Evolutionary conservation across 495 filamentous ascomycete genomes (phyloP).

Genomic region (Xylaria venustula): DNA sequence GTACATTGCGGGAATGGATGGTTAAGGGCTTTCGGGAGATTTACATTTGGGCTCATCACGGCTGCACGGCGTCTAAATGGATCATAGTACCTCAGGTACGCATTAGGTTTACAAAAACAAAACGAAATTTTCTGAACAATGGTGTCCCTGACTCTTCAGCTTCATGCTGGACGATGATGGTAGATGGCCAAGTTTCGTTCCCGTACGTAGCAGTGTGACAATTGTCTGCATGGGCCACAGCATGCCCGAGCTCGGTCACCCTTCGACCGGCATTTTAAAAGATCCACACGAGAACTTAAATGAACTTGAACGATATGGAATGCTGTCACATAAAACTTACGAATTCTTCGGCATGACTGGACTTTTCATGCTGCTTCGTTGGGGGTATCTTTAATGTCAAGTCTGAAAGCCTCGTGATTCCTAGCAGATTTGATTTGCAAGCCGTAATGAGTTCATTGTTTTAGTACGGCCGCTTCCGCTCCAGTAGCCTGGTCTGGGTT

Average conservation of each 20-base stretch:
- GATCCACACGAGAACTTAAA: neutral
- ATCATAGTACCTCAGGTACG: slow-evolving; percentile 36
- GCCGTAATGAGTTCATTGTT: neutral
- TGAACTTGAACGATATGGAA: neutral
- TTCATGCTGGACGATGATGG: slow-evolving; percentile 63
- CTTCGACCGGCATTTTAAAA: neutral
- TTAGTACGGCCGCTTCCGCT: neutral
- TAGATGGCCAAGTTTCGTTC: slow-evolving; percentile 77
- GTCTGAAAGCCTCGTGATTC: slow-evolving; percentile 19
- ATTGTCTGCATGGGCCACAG: slow-evolving; percentile 3
- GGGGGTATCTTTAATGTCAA: slow-evolving; percentile 14
- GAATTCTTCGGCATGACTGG: neutral
- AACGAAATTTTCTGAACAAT: slow-evolving; percentile 61
- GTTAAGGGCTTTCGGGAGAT: slow-evolving; percentile 16
- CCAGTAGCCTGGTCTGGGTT: neutral
- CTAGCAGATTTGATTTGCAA: neutral
- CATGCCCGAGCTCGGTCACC: neutral
- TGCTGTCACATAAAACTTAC: neutral
- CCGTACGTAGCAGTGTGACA: slow-evolving; percentile 7
- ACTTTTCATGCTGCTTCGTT: slow-evolving; percentile 8
- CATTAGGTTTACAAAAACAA: slow-evolving; percentile 55
- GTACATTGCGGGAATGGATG: slow-evolving; percentile 28
- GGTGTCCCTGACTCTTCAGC: slow-evolving; percentile 84
- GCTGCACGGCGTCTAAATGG: slow-evolving; percentile 49
- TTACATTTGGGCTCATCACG: slow-evolving; percentile 38